phyloP scores from a whole-genome alignment of 169 alveolate species.

The Cryptosporidium xiaoi region DNA sequence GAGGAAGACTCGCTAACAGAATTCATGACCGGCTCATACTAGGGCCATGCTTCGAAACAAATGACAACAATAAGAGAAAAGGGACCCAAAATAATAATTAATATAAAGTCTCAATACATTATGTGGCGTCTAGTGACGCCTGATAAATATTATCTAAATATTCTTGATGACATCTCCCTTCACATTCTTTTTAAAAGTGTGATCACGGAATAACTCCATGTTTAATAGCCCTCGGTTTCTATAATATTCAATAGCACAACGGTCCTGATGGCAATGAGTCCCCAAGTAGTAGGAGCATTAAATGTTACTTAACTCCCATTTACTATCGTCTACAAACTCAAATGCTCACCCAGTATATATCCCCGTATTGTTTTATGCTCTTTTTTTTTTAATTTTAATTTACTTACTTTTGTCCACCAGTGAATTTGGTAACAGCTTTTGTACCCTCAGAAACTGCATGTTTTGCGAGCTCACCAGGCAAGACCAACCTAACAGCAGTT shows the following conservation, averaged over 20 bases:
- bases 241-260: constrained; percentile 10
- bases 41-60: neutral
- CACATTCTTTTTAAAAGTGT: neutral
- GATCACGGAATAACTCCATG: neutral
- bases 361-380: too few relatives aligned
- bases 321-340: neutral
- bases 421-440: constrained; percentile 98
- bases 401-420: constrained; percentile 84
- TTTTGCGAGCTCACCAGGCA: constrained; percentile 99
- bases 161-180: constrained; percentile 6
- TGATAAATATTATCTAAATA: constrained; percentile 25
- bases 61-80: neutral
- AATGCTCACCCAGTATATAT: neutral
- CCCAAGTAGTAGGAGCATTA: neutral
- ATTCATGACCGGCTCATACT: constrained; percentile 56
- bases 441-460: constrained; percentile 99
- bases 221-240: constrained; percentile 38
- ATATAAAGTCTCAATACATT: neutral
- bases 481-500: constrained; percentile 98
- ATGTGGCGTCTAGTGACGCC: constrained; percentile 77
- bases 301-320: neutral
- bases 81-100: neutral
- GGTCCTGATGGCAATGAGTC: constrained; percentile 18
- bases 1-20: constrained; percentile 44
- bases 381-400: neutral